Conservation (phyloP, 2,329 filamentous ascomycete genomes). For the Zymoseptoria pseudotritici region DNA sequence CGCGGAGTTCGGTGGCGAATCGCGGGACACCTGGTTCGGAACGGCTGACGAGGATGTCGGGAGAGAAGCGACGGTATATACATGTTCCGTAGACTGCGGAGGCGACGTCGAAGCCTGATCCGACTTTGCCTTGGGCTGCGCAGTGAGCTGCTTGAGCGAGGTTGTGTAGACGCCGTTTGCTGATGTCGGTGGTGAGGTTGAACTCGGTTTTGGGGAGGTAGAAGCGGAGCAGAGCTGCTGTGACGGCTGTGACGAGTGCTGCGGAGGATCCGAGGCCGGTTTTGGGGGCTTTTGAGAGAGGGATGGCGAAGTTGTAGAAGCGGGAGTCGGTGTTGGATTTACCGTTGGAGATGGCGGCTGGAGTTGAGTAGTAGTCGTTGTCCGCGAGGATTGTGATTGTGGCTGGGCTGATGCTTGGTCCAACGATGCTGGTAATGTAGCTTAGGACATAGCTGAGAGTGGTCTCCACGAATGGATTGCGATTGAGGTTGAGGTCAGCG, state of each 20-base stretch:
- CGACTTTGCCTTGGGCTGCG: constrained; percentile 92
- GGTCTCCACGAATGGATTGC: constrained; percentile 87
- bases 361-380: constrained; percentile 90
- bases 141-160: constrained; percentile 90
- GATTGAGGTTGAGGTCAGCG: constrained; percentile 39
- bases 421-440: constrained; percentile 56
- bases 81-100: constrained; percentile 88
- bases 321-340: constrained; percentile 31
- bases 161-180: constrained; percentile 69
- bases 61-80: constrained; percentile 86
- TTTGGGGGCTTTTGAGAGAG: constrained; percentile 76
- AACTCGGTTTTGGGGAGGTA: constrained; percentile 56
- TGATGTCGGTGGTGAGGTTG: constrained; percentile 48
- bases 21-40: constrained; percentile 58
- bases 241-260: constrained; percentile 82
- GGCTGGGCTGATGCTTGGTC: constrained; percentile 54
- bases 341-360: constrained; percentile 33
- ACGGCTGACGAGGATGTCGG: constrained; percentile 59
- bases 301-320: constrained; percentile 72
- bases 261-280: constrained; percentile 93
- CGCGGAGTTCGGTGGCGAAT: constrained; percentile 60
- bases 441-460: constrained; percentile 80
- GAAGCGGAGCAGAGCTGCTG: constrained; percentile 66
- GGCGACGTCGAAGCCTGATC: constrained; percentile 91
- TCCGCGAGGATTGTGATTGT: constrained; percentile 85